Evolutionary conservation across 176 grass and related monocot genomes (phyloP), one percentile per base, ranked within the genome.

Genomic region (Typha latifolia): DNA sequence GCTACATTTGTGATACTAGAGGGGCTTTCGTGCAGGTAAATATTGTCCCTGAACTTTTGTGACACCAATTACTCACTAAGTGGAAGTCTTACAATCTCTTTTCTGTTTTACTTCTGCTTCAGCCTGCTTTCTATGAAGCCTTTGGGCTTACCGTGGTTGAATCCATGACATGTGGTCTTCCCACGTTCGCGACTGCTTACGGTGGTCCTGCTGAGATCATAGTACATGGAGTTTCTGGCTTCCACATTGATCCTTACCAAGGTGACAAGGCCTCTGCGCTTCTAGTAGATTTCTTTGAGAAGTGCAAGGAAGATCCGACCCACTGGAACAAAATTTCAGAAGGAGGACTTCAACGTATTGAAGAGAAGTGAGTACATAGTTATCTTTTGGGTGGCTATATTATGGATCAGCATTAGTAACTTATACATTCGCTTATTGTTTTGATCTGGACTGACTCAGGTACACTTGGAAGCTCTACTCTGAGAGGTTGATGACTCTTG

Each of bases 381-480:
- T 11, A 19, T 27, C 19, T 24, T 48, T 8, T 43, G 14, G 9
- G 3, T 26, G 14, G 22, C 72, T 15, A 37, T 49, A 8, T 64
- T 51, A 3, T 21, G 47, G 24, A 64, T 4, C 12, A 74, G 24
- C 16, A 31, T 59, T 20, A 59, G 18, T 59, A n/a, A 22, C n/a
- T 19, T 3, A 59, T 3, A 19, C 18, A 59, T 59, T 76, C 1
- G 66, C 48, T 14, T 67, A 16, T 5, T 12, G 4, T 5, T 16
- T 62, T 32, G 1, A 47, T 59, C 11, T 14, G 11, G 49, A 63
- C 73, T 49, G 26, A 74, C 74, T 31, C 66, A 97, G 94, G 53
- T 97, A 87, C 78, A 99, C 94, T 48, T 99, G 94, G 94, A 81
- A 99, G 78, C 79, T 99, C 14, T 99, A 99, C 79, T 99, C 94